These are phyloP conservation scores for Ogataea haglerorum DNA, from an alignment of 805 yeast species.

Conservation along the genomic window DNA sequence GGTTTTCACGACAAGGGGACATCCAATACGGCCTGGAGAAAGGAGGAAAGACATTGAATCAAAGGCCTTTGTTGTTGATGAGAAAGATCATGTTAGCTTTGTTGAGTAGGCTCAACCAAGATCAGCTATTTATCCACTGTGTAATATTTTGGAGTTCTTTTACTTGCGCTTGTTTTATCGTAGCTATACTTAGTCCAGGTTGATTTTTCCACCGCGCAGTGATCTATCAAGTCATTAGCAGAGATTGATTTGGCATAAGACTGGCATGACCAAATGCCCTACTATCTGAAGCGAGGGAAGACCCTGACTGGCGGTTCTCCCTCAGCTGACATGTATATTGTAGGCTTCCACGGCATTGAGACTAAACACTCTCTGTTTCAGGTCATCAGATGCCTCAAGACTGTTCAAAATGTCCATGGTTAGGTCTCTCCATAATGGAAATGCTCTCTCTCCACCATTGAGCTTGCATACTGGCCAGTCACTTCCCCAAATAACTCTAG, in stretches of 20 bases:
- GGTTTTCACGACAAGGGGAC: neutral
- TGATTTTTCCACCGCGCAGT: neutral
- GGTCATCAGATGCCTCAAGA: constrained; percentile 1
- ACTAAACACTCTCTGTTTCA: neutral
- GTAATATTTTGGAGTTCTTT: neutral
- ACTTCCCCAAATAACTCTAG: neutral
- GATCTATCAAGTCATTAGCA: neutral
- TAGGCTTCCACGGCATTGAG: neutral
- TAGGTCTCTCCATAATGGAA: neutral
- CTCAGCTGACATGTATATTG: neutral
- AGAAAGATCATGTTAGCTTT: neutral
- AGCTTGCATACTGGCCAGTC: constrained; percentile 1
- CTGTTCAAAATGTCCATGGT: neutral
- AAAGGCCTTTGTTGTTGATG: neutral
- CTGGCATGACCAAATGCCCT: neutral
- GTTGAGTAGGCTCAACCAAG: neutral
- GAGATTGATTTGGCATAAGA: neutral
- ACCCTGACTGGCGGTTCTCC: neutral
- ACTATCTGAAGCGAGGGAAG: neutral
- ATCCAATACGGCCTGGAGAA: neutral
- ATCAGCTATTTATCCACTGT: neutral
- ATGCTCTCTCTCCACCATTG: neutral
- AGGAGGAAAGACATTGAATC: neutral
- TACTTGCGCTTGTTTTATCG: neutral
- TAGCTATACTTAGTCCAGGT: neutral